Conservation (phyloP, 768 basidiomycete species). For the Agaricus blazei region DNA sequence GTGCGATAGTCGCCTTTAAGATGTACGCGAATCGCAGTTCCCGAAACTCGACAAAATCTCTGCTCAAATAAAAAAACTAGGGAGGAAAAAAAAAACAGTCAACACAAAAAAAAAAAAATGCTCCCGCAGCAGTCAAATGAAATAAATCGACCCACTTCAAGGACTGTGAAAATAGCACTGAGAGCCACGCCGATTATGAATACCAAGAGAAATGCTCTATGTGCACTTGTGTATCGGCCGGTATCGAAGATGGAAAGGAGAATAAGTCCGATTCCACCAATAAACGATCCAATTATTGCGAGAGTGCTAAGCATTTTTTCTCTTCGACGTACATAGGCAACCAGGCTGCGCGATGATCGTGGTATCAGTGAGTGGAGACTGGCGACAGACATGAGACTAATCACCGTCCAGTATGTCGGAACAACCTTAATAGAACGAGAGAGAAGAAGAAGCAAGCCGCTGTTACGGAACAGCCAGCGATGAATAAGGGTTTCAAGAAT, state of each 20-base stretch:
- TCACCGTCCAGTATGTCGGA: conserved; percentile 61
- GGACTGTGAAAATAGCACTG: conserved; percentile 68
- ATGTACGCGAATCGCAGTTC: conserved; percentile 51
- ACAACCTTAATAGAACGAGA: conserved; percentile 54
- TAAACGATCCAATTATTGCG: conserved; percentile 55
- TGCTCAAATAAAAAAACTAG: conserved; percentile 62
- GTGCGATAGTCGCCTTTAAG: conserved; percentile 56
- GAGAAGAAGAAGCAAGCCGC: conserved; percentile 56
- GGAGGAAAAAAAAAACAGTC: neutral
- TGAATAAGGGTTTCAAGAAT: conserved; percentile 70
- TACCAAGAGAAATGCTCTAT: conserved; percentile 60
- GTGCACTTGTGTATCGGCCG: conserved; percentile 41
- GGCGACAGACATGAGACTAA: conserved; percentile 10
- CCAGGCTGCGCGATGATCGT: conserved; percentile 33
- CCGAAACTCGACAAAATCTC: conserved; percentile 41
- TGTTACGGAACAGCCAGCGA: conserved; percentile 61
- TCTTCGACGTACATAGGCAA: conserved; percentile 50
- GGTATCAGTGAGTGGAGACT: too few species aligned
- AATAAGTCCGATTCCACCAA: conserved; percentile 63
- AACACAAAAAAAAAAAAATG: neutral
- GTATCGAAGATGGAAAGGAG: conserved; percentile 73
- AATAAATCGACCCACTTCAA: conserved; percentile 41
- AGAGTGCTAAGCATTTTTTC: conserved; percentile 51
- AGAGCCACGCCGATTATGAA: conserved; percentile 71
- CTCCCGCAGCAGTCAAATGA: neutral